Percentiles rank a stretch among this genome's conserved stretches.
Evolutionary conservation across 169 alveolate genomes (phyloP).

Genomic region (Plasmodium gonderi): DNA sequence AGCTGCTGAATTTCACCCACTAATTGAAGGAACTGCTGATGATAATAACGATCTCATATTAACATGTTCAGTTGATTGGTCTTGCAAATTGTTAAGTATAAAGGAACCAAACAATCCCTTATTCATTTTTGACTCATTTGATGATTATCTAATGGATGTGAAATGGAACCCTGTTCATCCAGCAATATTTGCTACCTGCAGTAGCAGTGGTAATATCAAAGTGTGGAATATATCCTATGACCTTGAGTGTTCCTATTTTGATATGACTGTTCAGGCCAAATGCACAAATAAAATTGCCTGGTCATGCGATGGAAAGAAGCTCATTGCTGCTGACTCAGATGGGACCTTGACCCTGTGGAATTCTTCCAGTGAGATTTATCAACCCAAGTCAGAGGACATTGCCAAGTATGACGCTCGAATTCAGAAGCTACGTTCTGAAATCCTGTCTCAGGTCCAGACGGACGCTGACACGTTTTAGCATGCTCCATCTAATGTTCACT

Average conservation of each 20-base stretch:
- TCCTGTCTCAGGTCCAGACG: no score
- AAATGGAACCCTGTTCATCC: constrained; percentile 85
- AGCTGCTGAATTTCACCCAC: constrained; percentile 82
- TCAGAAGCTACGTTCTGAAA: not conserved
- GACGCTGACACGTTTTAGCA: not conserved
- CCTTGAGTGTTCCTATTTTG: constrained; percentile 38
- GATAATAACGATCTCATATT: constrained; percentile 83
- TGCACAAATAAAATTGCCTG: constrained; percentile 67
- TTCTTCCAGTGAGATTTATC: constrained; percentile 63
- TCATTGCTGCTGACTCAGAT: constrained; percentile 54
- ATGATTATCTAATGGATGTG: constrained; percentile 87
- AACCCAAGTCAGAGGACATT: constrained; percentile 62
- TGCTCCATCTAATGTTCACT: no score
- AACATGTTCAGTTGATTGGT: constrained; percentile 91
- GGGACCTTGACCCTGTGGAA: constrained; percentile 56
- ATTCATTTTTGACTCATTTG: constrained; percentile 82
- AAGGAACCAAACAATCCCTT: constrained; percentile 79
- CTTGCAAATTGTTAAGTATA: constrained; percentile 85
- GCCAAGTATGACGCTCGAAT: constrained; percentile 8
- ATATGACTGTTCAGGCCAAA: constrained; percentile 10
- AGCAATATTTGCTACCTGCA: constrained; percentile 59
- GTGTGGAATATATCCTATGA: constrained; percentile 48
- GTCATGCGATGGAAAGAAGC: constrained; percentile 66
- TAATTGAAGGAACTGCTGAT: constrained; percentile 71
- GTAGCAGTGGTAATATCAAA: constrained; percentile 44